These are phyloP conservation scores for Clonostachys solani DNA, from an alignment of 2,329 filamentous ascomycete species.

Conservation along the genomic window DNA sequence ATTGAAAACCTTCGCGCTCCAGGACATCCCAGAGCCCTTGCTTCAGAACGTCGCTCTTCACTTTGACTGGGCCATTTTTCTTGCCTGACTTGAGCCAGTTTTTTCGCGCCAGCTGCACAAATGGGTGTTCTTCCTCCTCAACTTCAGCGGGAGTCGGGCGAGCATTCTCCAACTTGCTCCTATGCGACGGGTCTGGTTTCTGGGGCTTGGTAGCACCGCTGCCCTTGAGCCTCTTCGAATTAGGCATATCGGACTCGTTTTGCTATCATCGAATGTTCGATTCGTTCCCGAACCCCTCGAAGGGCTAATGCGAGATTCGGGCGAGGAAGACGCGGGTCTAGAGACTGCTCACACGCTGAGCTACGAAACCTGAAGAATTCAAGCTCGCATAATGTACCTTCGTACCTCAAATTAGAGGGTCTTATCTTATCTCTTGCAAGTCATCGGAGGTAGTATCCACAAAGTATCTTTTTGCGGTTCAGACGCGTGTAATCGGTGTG, in stretches of 20 bases:
- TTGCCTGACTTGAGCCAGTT: conserved; percentile 73
- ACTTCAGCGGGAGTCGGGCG: conserved; percentile 57
- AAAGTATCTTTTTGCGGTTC: too few species aligned
- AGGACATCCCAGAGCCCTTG: conserved; percentile 84
- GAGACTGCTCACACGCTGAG: conserved; percentile 1
- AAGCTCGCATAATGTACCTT: too few species aligned
- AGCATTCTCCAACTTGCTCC: conserved; percentile 18
- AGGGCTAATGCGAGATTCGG: not conserved
- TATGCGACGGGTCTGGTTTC: conserved; percentile 21
- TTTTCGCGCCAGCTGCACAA: conserved; percentile 74
- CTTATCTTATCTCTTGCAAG: too few species aligned
- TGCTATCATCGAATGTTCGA: conserved; percentile 4
- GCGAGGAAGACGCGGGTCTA: conserved; percentile 1
- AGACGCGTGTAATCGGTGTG: too few species aligned
- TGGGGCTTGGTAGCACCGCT: conserved; percentile 36
- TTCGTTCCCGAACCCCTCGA: too few species aligned
- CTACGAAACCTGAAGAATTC: too few species aligned
- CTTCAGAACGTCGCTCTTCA: conserved; percentile 83
- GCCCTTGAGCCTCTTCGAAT: conserved; percentile 54
- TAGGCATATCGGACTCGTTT: conserved; percentile 40
- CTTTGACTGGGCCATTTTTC: conserved; percentile 61
- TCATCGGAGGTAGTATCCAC: too few species aligned
- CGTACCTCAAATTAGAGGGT: too few species aligned
- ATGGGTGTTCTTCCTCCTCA: conserved; percentile 67
- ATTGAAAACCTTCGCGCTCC: conserved; percentile 74